A percentile compares a stretch with the other conserved stretches of the same genome.
phyloP scores from a whole-genome alignment of 176 grass and related monocot species.

The Poa pratensis region DNA sequence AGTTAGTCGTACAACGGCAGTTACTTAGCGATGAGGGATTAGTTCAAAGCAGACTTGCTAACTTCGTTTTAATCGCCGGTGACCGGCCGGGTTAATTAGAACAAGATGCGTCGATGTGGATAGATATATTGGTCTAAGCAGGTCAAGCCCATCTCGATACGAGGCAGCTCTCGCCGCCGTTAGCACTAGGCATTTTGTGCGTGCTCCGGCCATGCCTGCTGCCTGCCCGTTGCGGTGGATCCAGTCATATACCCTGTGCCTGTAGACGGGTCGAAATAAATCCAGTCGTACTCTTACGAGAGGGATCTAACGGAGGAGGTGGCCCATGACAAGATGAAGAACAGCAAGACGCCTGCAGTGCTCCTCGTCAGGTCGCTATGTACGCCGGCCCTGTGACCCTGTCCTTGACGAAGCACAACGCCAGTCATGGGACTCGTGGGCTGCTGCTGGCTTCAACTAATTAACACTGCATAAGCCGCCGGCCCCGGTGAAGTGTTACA shows the following conservation, averaged over 20 bases:
- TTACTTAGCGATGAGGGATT: background rate
- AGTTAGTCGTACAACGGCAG: background rate
- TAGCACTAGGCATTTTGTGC: no score
- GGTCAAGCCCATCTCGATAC: background rate
- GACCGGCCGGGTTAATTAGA: background rate
- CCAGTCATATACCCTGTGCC: background rate
- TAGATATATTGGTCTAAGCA: background rate
- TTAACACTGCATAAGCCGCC: background rate
- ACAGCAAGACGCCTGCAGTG: constrained; percentile 4
- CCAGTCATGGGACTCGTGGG: background rate
- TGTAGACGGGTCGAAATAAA: background rate
- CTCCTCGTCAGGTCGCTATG: background rate
- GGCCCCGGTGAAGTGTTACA: background rate
- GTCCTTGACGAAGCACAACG: background rate
- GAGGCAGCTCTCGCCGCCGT: background rate
- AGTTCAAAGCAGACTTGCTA: background rate
- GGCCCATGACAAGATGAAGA: background rate
- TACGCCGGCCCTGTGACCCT: background rate
- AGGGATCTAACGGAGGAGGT: background rate
- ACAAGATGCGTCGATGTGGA: background rate
- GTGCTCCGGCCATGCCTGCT: no score
- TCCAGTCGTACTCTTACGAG: background rate
- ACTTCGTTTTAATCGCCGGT: background rate
- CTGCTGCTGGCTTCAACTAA: background rate
- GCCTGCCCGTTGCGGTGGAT: background rate